These are phyloP conservation scores for Cercospora beticola DNA, from an alignment of 2,329 filamentous ascomycete species.

Conservation along the genomic window DNA sequence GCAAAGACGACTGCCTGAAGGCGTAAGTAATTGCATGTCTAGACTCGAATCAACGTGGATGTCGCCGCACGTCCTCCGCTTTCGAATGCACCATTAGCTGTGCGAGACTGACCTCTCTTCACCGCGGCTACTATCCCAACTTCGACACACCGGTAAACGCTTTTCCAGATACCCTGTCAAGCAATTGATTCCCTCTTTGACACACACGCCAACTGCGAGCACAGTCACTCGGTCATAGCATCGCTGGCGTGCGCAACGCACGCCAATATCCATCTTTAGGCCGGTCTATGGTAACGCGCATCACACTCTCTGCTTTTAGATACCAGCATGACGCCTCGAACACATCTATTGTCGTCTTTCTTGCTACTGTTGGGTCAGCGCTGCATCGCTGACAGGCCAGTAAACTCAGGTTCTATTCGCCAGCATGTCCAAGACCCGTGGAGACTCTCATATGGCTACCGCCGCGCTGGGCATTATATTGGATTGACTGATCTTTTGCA, in stretches of 20 bases:
- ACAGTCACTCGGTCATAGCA: neutral
- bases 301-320: neutral
- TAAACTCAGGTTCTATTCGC: neutral
- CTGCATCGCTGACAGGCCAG: neutral
- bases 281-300: neutral
- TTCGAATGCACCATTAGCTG: neutral
- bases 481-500: neutral
- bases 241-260: neutral
- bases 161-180: neutral
- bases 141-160: neutral
- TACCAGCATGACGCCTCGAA: neutral
- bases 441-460: neutral
- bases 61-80: neutral
- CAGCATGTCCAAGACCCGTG: neutral
- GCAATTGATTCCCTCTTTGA: neutral
- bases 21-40: neutral
- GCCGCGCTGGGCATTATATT: neutral
- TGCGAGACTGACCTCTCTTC: neutral
- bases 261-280: neutral
- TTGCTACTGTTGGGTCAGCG: neutral
- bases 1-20: slow-evolving; percentile 2
- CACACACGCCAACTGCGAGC: neutral
- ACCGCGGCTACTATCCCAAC: neutral
- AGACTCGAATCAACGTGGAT: neutral
- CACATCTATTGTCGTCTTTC: neutral